Base-by-base conservation (phyloP, 202 grass and related monocot species). In the Hordeum pubiflorum region DNA sequence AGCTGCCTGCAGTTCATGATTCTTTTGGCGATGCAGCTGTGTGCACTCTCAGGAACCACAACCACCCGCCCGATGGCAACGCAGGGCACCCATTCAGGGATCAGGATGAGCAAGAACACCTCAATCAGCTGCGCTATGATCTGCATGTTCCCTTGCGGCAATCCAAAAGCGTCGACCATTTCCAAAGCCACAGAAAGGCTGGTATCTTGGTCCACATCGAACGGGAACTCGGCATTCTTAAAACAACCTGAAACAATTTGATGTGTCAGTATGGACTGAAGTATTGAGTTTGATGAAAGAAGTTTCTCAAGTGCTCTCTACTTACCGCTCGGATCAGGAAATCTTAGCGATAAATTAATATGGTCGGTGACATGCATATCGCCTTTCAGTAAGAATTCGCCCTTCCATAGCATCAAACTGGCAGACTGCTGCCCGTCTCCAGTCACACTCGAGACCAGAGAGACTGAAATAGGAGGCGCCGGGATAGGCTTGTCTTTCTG, bases 81-180 rank as follows among this genome's bases (percentile, higher is more conserved):
- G 6, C 38, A 46, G 20, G 91, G 67, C 9, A 21, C 79, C 87
- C 91, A 85, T 43, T 77, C 64, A 66, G 82, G 82, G 76, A 85
- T 78, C 62, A 90, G 20, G 40, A 88, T 76, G 13, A 83, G 60
- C 55, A 93, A 54, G 70, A 88, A 93, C 26, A 50, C 74, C 83
- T 85, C 88, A 71, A 93, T 93, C 81, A 93, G 63, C 76, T 86
- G 79, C 2, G 85, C 23, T 36, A 90, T 86, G 36, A 86, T 69
- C 46, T 63, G 65, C 38, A 78, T 54, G 74, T 84, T 68, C 66
- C 74, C 76, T 62, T 81, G 61, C 3, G 88, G 57, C 43, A 86
- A 43, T 64, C 77, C 79, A 46, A 90, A 78, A 43, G 63, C 59
- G 14, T 86, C 83, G 40, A 87, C 54, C 83, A 93, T 90, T 81